Conservation (phyloP, 257 asterid species). For the Phtheirospermum japonicum region DNA sequence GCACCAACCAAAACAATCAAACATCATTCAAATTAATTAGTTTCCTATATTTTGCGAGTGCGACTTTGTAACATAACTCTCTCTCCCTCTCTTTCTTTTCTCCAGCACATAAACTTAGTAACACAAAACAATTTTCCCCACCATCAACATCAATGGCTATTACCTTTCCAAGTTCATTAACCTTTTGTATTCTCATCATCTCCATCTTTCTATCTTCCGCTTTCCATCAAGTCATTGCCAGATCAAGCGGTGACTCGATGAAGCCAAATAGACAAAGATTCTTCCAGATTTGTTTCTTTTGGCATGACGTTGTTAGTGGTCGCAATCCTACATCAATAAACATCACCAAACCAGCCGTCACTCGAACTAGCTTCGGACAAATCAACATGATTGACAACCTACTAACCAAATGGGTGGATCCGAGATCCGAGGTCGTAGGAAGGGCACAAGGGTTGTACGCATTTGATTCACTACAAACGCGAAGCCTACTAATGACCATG, state of each 20-base stretch:
- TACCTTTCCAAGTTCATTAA: background rate
- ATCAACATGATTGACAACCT: constrained; percentile 57
- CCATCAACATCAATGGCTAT: background rate
- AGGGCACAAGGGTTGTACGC: constrained; percentile 62
- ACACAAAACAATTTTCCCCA: too few relatives aligned
- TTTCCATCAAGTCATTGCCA: background rate
- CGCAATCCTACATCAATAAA: constrained; percentile 32
- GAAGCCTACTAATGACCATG: background rate
- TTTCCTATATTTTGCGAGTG: too few relatives aligned
- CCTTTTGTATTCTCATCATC: background rate
- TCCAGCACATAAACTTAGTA: background rate
- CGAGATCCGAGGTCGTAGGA: constrained; percentile 45
- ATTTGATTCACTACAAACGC: constrained; percentile 34
- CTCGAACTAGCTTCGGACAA: constrained; percentile 29
- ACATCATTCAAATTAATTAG: too few relatives aligned
- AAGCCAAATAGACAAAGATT: background rate
- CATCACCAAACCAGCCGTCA: constrained; percentile 18
- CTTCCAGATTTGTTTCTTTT: constrained; percentile 30
- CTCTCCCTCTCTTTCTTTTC: too few relatives aligned
- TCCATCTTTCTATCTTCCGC: background rate
- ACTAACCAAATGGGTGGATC: constrained; percentile 41
- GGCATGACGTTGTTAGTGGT: constrained; percentile 48
- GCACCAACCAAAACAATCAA: too few relatives aligned
- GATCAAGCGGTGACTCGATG: background rate
- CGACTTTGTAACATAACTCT: too few relatives aligned